phyloP scores from a whole-genome alignment of 768 basidiomycete species.

The Dendrothele bispora region DNA sequence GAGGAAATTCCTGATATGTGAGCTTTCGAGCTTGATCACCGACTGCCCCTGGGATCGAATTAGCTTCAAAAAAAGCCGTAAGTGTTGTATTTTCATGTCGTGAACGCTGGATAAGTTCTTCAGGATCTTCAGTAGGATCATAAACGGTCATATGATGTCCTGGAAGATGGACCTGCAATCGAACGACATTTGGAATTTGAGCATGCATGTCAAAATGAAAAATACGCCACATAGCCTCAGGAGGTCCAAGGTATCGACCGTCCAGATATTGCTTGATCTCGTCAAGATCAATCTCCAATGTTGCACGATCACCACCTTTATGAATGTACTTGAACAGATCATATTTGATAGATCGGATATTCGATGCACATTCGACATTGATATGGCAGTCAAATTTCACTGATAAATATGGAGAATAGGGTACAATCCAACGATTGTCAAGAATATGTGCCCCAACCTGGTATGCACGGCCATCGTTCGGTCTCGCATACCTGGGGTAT shows the following conservation, averaged over 20 bases:
- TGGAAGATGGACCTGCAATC: slow-evolving; percentile 32
- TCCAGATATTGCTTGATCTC: slow-evolving; percentile 37
- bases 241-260: slow-evolving; percentile 34
- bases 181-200: slow-evolving; percentile 29
- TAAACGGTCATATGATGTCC: slow-evolving; percentile 36
- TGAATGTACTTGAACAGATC: slow-evolving; percentile 48
- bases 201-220: slow-evolving; percentile 30
- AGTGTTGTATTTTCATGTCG: slow-evolving; percentile 23
- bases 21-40: slow-evolving; percentile 15
- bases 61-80: slow-evolving; percentile 31
- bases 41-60: slow-evolving; percentile 9
- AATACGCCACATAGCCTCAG: slow-evolving; percentile 31
- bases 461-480: slow-evolving; percentile 31
- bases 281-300: slow-evolving; percentile 31
- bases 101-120: slow-evolving; percentile 20
- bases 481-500: slow-evolving; percentile 37
- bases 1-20: slow-evolving; percentile 39
- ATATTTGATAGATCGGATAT: slow-evolving; percentile 43
- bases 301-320: slow-evolving; percentile 45
- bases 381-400: slow-evolving; percentile 45
- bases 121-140: slow-evolving; percentile 27
- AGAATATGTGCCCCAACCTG: slow-evolving; percentile 18
- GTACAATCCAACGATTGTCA: slow-evolving; percentile 43
- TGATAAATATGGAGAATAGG: slow-evolving; percentile 35
- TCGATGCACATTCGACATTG: slow-evolving; percentile 44